Conservation (phyloP, 768 basidiomycete species). For the Punctularia strigosozonata region DNA sequence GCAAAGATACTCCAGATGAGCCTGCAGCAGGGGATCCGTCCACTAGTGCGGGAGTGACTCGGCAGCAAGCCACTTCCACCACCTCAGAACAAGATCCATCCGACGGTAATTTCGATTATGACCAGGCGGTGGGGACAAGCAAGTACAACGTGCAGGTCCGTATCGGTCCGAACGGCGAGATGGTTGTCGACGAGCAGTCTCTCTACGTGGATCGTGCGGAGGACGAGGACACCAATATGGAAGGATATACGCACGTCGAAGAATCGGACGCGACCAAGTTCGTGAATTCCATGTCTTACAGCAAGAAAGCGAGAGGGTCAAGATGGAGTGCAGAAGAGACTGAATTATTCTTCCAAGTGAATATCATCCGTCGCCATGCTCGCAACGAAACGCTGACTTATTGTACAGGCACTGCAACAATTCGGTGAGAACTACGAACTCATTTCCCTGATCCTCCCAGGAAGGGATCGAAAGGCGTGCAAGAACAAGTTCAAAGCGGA, state of each 20-base stretch:
- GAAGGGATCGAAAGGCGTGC: slow-evolving; percentile 79
- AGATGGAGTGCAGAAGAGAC: slow-evolving; percentile 90
- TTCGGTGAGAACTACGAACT: slow-evolving; percentile 92
- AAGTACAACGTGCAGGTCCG: slow-evolving; percentile 79
- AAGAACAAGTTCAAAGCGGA: slow-evolving; percentile 91
- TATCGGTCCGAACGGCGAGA: slow-evolving; percentile 79
- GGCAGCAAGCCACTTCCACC: neutral
- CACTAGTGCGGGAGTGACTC: neutral
- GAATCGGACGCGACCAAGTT: slow-evolving; percentile 80
- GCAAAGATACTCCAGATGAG: neutral
- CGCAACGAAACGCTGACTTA: slow-evolving; percentile 7
- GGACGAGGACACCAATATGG: slow-evolving; percentile 59
- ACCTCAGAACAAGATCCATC: slow-evolving; percentile 1
- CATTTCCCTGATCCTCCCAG: slow-evolving; percentile 76
- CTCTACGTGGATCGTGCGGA: slow-evolving; percentile 64
- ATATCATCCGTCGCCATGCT: slow-evolving; percentile 13
- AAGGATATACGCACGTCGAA: slow-evolving; percentile 65
- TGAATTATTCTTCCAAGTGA: slow-evolving; percentile 74
- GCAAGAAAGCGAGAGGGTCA: slow-evolving; percentile 68
- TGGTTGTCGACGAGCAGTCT: slow-evolving; percentile 78
- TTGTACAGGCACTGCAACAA: slow-evolving; percentile 68
- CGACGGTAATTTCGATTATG: slow-evolving; percentile 51
- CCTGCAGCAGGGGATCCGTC: neutral
- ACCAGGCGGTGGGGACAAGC: slow-evolving; percentile 49
- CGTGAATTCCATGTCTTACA: slow-evolving; percentile 73